Base-by-base conservation (phyloP, 2,329 filamentous ascomycete genomes). In the Cladosporium sp. region DNA sequence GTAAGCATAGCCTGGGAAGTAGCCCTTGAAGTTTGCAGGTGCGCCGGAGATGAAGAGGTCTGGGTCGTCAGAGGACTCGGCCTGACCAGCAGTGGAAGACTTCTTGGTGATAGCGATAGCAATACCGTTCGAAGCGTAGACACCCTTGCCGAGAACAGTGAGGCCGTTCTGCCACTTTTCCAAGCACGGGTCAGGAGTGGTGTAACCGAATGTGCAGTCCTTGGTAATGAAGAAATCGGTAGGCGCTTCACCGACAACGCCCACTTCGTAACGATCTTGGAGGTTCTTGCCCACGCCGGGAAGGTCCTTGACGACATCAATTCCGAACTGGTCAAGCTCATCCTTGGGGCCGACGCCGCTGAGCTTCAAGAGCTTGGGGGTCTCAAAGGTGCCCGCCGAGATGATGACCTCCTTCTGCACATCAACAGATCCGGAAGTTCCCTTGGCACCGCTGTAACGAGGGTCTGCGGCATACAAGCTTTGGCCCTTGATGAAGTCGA, bases 241-340 rank as follows among this genome's bases (percentile, higher is more conserved):
- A 3, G 68, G 64, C 4, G 73, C 67, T 51, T 77, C 73, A 47
- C 80, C 80, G 14, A 82, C 74, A 52, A 81, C 74, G 0, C 78
- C 76, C 25, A 84, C 76, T 60, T 81, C 81, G 47, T 82, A 82
- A 68, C 86, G 84, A 66, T 86, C 84, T 64, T 82, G 76, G 30
- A 86, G 75, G 70, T 86, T 86, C 72, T 83, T 80, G 59, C 84
- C 84, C 11, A 86, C 83, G 52, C 82, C 83, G 12, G 82, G 80
- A 38, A 85, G 76, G 65, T 86, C 80, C 63, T 78, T 76, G 55
- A 84, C 78, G 19, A 84, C 78, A 22, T 76, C 74, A 60, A 86
- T 83, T 62, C 78, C 78, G 39, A 84, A 76, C 15, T 71, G 68
- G 60, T 77, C 70, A 11, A 86, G 78, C 71, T 86, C 80, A 43